Evolutionary conservation across 2,329 filamentous ascomycete species (phyloP), one percentile per base, ranked within the genome.

Genomic region (Sodiomyces alkalinus): DNA sequence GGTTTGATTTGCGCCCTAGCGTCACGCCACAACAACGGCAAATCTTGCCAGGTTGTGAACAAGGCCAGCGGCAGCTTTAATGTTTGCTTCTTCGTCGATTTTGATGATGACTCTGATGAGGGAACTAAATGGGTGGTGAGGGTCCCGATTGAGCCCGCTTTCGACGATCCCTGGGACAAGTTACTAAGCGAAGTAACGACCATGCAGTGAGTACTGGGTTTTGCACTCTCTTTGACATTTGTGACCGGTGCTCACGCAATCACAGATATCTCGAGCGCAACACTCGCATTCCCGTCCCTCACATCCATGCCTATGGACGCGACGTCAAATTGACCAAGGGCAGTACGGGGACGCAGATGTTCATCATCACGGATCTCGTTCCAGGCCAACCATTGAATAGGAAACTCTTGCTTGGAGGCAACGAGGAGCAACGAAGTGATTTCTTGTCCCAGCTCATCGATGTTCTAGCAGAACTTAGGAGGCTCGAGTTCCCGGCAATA

Each of bases 361-460:
- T 37, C 30, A 22, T 44, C 12, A 41, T 45, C 13, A 17, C 32
- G 22, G 37, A 41, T 20, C 31, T 39, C 15, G 35, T 45, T 16
- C 26, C 17, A 14, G 42, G 40, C 17, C 21, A 39, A 26, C 29
- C 41, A 4, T 28, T 48, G 3, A 30, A 40, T 21, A 38, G 35
- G 7, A 31, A 30, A 12, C 24, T 29, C 11, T 17, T 41, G 1
- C 9, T 35, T 4, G 17, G 29, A n/a, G 27, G 29, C 4, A 11
- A 19, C 7, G 26, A 36, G 22, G 27, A 34, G 20, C 23, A 33
- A 4, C 16, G 37, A 19, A 33, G 12, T 20, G 11, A 16, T 11
- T 40, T 48, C 27, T 46, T 38, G 33, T 39, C 24, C 22, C 33
- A 45, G 25, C 30, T 46, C 6, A 38, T 46, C 11, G 42, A 43